Percentiles rank a stretch among this genome's conserved stretches.
Conservation (phyloP, 495 filamentous ascomycete genomes). For the Glarea lozoyensis region DNA sequence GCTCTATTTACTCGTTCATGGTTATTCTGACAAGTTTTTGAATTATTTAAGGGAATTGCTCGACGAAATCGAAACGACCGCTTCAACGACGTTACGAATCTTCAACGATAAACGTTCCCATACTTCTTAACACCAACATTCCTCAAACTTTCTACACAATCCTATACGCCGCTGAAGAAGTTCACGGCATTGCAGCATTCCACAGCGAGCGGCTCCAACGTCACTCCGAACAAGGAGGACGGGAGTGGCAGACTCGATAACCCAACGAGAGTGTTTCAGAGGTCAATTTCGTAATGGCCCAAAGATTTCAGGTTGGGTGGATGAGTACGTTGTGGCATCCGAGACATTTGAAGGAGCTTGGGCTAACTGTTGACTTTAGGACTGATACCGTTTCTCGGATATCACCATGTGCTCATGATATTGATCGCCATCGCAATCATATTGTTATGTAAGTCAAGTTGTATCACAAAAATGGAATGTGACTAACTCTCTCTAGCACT, state of each 20-base stretch:
- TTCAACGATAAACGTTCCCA: no score
- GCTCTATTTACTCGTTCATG: no score
- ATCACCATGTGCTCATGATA: slow-evolving; percentile 98
- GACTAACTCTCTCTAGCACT: slow-evolving; percentile 42
- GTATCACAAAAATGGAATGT: slow-evolving; percentile 3
- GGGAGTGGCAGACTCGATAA: slow-evolving; percentile 18
- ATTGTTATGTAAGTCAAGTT: slow-evolving; percentile 67
- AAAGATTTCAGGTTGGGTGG: slow-evolving; percentile 20
- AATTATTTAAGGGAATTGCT: no score
- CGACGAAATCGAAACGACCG: no score
- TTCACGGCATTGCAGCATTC: slow-evolving; percentile 19
- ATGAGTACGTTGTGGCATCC: slow-evolving; percentile 16
- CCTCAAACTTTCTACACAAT: slow-evolving; percentile 7
- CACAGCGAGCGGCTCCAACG: slow-evolving; percentile 23
- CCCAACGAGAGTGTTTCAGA: slow-evolving; percentile 13
- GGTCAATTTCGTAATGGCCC: slow-evolving; percentile 12
- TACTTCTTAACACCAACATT: slow-evolving; percentile 12
- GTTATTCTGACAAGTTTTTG: no score
- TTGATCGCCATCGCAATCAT: slow-evolving; percentile 91
- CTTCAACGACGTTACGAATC: no score
- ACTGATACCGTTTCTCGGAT: slow-evolving; percentile 89
- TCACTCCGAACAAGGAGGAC: slow-evolving; percentile 23
- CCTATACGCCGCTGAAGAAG: slow-evolving; percentile 6
- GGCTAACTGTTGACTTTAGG: slow-evolving; percentile 38
- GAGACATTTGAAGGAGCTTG: background rate